Conservation (phyloP, 805 yeast genomes). For the Barnettozyma populi region DNA sequence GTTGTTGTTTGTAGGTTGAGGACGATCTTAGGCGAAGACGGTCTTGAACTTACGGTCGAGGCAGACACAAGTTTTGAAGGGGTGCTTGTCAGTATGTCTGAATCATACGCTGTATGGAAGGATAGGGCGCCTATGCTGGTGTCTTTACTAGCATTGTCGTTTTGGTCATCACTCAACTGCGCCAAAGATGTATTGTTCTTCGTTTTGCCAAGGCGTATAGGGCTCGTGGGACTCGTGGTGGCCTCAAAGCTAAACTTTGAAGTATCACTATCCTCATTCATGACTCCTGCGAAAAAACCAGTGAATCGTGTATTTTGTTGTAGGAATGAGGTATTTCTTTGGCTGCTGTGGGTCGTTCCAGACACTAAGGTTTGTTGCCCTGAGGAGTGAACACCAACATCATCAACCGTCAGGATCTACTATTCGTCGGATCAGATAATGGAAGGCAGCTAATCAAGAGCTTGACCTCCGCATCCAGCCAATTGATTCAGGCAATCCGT, state of each 20-base stretch:
- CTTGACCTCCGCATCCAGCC: too few species aligned
- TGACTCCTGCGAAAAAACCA: not conserved
- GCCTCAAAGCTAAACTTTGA: conserved; percentile 7
- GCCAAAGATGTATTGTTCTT: not conserved
- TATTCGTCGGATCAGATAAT: too few species aligned
- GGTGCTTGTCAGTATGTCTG: conserved; percentile 1
- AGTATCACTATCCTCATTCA: conserved; percentile 1
- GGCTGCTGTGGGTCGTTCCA: too few species aligned
- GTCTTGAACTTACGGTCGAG: conserved; percentile 8
- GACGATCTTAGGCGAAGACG: conserved; percentile 10
- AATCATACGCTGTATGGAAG: conserved; percentile 21
- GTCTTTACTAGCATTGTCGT: not conserved
- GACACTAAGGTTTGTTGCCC: conserved; percentile 1
- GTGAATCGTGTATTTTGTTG: too few species aligned
- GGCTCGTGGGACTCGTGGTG: not conserved
- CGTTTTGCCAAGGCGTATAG: not conserved
- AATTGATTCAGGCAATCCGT: too few species aligned
- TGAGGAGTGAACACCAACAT: not conserved
- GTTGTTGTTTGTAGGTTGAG: conserved; percentile 13
- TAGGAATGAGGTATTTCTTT: not conserved
- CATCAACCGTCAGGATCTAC: too few species aligned
- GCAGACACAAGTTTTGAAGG: conserved; percentile 20
- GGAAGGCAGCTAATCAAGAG: too few species aligned
- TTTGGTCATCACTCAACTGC: not conserved
- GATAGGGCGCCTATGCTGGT: conserved; percentile 7